These are phyloP conservation scores for Oldenlandia corymbosa DNA, from an alignment of 257 asterid genomes.

Conservation along the genomic window DNA sequence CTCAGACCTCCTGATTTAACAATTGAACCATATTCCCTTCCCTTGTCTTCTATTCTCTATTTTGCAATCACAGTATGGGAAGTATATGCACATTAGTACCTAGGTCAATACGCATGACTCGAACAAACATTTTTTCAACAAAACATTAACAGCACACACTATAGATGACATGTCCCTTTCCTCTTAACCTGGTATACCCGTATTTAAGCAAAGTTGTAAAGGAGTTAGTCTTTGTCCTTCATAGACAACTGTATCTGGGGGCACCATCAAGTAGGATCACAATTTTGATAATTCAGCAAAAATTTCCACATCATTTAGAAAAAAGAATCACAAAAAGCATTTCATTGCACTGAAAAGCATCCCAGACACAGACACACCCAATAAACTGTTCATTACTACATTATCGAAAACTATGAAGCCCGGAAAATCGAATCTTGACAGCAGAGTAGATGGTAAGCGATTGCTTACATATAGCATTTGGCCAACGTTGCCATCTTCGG, in stretches of 20 bases:
- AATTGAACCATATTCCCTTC: conserved; percentile 70
- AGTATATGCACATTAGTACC: conserved; percentile 18
- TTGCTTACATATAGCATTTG: conserved; percentile 77
- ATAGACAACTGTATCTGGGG: background rate
- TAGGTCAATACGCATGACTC: background rate
- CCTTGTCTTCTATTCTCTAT: conserved; percentile 83
- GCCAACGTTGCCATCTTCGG: conserved; percentile 96
- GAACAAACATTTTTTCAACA: background rate
- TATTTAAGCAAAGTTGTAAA: too few relatives aligned
- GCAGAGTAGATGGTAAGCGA: background rate
- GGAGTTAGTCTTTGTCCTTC: too few relatives aligned
- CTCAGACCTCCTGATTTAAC: conserved; percentile 73
- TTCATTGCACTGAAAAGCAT: background rate
- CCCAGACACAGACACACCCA: background rate
- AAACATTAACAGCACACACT: background rate
- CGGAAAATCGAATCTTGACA: background rate
- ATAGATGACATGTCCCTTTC: too few relatives aligned
- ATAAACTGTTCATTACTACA: background rate
- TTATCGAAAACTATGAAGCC: background rate
- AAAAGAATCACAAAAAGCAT: background rate
- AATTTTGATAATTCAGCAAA: background rate
- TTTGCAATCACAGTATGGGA: conserved; percentile 1
- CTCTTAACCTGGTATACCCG: too few relatives aligned
- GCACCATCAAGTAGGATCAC: background rate
- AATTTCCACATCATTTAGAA: background rate